Evolutionary conservation across 2,329 filamentous ascomycete genomes (phyloP), one percentile per base, ranked within the genome.

Genomic region (Fusarium cyanostomum): DNA sequence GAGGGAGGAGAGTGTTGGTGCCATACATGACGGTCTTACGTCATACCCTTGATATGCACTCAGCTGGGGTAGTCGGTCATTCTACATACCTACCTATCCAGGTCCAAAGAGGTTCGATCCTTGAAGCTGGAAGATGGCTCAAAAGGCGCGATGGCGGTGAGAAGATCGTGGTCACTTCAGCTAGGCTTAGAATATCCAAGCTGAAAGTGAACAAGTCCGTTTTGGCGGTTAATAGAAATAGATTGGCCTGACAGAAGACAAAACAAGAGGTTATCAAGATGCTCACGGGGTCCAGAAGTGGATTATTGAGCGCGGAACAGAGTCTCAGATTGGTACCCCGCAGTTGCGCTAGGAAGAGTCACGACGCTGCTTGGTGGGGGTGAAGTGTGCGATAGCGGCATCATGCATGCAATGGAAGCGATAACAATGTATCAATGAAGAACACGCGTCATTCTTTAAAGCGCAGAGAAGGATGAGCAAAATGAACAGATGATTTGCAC

Each of bases 391-490:
- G 62, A 65, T 65, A 66, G 62, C 43, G 53, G 58, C 59, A n/a
- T n/a, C n/a, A n/a, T n/a, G n/a, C n/a, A 66, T 66, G 62, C 58
- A 66, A n/a, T n/a, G n/a, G n/a, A 12, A 48, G 58, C 62, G 62
- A 66, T 66, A 66, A 66, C 49, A 43, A 18, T 18, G 38, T 27
- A 37, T 18, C 8, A 18, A 33, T 44, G 13, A 39, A 31, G 38
- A 26, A 4, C 33, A 30, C 11, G 30, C 11, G 30, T 37, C 38
- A 26, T 37, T 26, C 15, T 28, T 15, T 35, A 8, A 18, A 44
- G 21, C 11, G 12, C 13, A 16, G 31, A 44, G 21, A 11, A 21
- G 39, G 44, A 35, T 35, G 38, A 13, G 10, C 8, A 16, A 18
- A 16, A 18, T 43, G 42, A 35, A 9, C 27, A 8, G 8, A 30